Percentiles rank a stretch among this genome's conserved stretches.
Evolutionary conservation across 768 basidiomycete genomes (phyloP).

Genomic region (Candolleomyces aberdarensis): DNA sequence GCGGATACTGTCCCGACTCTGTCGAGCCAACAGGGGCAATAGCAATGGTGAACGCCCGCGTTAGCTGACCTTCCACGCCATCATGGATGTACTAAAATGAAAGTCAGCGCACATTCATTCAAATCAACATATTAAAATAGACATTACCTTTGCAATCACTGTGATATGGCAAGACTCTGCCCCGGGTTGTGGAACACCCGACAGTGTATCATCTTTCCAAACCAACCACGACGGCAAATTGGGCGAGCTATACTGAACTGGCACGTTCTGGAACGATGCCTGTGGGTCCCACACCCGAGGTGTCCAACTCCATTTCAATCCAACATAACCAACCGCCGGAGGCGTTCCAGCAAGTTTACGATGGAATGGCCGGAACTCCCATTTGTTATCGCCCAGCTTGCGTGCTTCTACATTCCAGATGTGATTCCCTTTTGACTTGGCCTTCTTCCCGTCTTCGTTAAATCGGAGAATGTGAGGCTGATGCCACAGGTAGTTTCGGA

Average conservation of each 20-base stretch:
- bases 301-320: conserved; percentile 83
- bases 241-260: conserved; percentile 79
- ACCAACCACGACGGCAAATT: conserved; percentile 80
- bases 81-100: conserved; percentile 59
- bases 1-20: conserved; percentile 37
- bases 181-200: conserved; percentile 75
- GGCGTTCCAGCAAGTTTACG: conserved; percentile 85
- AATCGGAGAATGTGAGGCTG: conserved; percentile 93
- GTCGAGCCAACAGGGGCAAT: conserved; percentile 61
- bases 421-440: conserved; percentile 98
- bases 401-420: conserved; percentile 99
- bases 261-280: conserved; percentile 74
- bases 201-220: conserved; percentile 83
- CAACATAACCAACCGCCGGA: conserved; percentile 76
- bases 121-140: not conserved
- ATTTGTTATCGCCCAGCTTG: conserved; percentile 69
- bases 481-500: conserved; percentile 94
- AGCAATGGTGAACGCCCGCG: conserved; percentile 64
- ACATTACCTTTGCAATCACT: conserved; percentile 69
- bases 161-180: conserved; percentile 75
- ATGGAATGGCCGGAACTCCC: conserved; percentile 87
- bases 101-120: not conserved
- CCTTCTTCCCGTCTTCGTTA: conserved; percentile 99
- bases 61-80: conserved; percentile 66
- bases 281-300: conserved; percentile 98